Conservation (phyloP, 202 grass and related monocot species). For the Cymbopogon flexuosus region DNA sequence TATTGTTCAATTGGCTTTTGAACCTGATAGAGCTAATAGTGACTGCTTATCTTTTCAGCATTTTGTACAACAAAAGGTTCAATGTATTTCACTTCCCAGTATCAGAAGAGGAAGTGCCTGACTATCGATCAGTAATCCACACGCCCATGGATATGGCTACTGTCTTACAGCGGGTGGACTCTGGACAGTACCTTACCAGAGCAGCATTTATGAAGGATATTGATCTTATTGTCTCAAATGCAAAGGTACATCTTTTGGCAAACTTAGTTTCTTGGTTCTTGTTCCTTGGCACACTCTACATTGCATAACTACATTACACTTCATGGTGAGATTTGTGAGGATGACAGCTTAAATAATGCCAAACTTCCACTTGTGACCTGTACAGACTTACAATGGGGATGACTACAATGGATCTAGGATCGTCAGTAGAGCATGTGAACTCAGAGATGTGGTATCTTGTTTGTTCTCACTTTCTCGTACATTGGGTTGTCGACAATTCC, state of each 20-base stretch:
- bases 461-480: conserved; percentile 17
- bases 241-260: conserved; percentile 57
- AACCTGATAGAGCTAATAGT: conserved; percentile 28
- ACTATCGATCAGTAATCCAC: conserved; percentile 73
- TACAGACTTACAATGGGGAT: conserved; percentile 78
- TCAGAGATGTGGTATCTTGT: conserved; percentile 80
- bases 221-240: conserved; percentile 87
- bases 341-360: background rate
- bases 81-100: conserved; percentile 86
- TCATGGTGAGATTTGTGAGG: background rate
- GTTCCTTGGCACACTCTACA: background rate
- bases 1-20: conserved; percentile 20
- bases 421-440: conserved; percentile 94
- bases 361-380: background rate
- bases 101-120: conserved; percentile 82
- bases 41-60: conserved; percentile 54
- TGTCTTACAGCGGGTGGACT: conserved; percentile 87
- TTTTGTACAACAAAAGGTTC: conserved; percentile 95
- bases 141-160: conserved; percentile 95
- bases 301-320: background rate
- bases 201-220: conserved; percentile 76
- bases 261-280: conserved; percentile 1
- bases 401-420: conserved; percentile 91
- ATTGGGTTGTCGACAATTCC: background rate
- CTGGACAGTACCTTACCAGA: conserved; percentile 64